Percentiles rank a stretch among this genome's conserved stretches.
These are phyloP conservation scores for Elongisporangium undulatum DNA, from an alignment of 352 stramenopile species.

Conservation along the genomic window DNA sequence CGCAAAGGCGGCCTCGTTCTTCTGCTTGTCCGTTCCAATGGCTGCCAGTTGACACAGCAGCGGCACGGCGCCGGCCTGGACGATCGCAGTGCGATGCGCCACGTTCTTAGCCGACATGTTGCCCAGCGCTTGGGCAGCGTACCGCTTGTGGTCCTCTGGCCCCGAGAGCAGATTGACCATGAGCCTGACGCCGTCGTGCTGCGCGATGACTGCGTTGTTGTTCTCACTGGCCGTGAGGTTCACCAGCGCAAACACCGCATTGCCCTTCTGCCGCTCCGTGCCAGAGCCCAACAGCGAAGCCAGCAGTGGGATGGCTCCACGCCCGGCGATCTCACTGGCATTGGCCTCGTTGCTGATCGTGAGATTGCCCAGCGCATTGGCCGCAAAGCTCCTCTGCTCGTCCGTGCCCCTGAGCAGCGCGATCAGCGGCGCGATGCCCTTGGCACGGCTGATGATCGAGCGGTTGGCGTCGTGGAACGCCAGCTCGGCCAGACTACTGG, in stretches of 20 bases:
- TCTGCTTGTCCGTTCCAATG: background rate
- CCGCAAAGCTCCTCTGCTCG: background rate
- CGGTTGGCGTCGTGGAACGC: background rate
- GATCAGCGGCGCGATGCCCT: background rate
- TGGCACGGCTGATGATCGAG: background rate
- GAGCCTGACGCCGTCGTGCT: background rate
- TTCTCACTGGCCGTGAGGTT: background rate
- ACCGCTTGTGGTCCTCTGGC: background rate
- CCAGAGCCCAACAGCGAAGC: background rate
- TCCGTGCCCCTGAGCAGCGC: background rate
- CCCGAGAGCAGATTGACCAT: background rate
- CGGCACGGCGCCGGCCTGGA: background rate
- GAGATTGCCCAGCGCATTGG: background rate
- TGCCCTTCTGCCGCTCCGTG: background rate
- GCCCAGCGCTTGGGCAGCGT: background rate
- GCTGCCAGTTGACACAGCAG: background rate
- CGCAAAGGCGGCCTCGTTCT: background rate
- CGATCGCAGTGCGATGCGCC: background rate
- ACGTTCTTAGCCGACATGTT: background rate
- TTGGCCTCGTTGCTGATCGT: background rate
- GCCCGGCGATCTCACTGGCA: background rate
- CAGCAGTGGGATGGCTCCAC: background rate
- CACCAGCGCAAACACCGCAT: background rate
- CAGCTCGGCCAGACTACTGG: background rate
- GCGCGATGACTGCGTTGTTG: background rate